Base-by-base conservation (phyloP, 768 basidiomycete species). In the Austroboletus eburneus region DNA sequence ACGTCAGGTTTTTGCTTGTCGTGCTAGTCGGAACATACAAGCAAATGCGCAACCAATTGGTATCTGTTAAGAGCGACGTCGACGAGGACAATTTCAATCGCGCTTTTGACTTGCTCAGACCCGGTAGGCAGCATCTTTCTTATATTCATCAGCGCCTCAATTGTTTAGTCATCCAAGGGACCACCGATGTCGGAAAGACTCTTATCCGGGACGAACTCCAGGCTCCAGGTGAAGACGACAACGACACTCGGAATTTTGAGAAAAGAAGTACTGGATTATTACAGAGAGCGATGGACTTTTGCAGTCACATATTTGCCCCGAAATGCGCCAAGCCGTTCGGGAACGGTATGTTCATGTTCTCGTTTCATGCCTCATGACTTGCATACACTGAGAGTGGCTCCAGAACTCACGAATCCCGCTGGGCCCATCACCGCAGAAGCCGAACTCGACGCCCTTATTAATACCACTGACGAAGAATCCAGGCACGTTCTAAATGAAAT, bases 251-350 rank as follows among this genome's bases (percentile, higher is more conserved):
- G 9, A 18, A 4, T 17, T 9, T 21, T 38, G 21, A 5, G n/a
- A 21, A 9, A 20, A 12, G 42, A 4, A 17, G n/a, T n/a, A n/a
- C n/a, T n/a, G n/a, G 14, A 5, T 25, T 21, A n/a, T 16, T 14
- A 13, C 27, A 51, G 50, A 48, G 48, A 51, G 48, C 50, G 8
- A 51, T 51, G 41, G 46, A 48, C 14, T 48, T 51, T 25, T 51
- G 50, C 25, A 17, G 23, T 7, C 33, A 43, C 9, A 3, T 51
- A 13, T 43, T 48, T 4, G 46, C 16, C 37, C 46, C 16, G 38
- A 48, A 10, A 43, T 48, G 42, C 32, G 36, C 33, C 24, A 29
- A 13, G 30, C 36, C 20, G 46, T 51, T 20, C 24, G 38, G 4
- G 37, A 33, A 43, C 38, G 50, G 50, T 48, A 40, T 8, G 16